Base-by-base conservation (phyloP, 768 basidiomycete species). In the Pulveroboletus sp. region DNA sequence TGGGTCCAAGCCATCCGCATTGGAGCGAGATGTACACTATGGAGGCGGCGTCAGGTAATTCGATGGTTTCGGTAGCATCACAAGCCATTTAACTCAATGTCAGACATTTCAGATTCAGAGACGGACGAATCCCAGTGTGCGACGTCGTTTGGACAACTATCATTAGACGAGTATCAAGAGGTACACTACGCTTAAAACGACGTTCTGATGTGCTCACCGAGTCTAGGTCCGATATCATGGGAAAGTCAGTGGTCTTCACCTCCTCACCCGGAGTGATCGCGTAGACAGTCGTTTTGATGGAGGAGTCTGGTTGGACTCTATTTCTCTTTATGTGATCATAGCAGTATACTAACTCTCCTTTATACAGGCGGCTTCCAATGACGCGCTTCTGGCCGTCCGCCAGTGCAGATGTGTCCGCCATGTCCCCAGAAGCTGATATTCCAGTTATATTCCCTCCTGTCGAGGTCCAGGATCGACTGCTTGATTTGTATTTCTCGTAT, bases 151-250 rank as follows among this genome's bases (percentile, higher is more conserved):
- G 85, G 87, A 13, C 79, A 83, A 55, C 63, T 89, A 18, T 89
- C 87, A 7, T 69, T 89, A 37, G 85, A 88, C 54, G 86, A 89
- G 62, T 81, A 86, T 60, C 81, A 78, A 59, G 86, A 89, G 71
- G 87, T 86, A 55, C 9, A 21, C 62, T 41, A 24, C 11, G 14
- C 31, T 18, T 43, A 11, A 17, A 50, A 39, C 18, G 40, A 38
- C 32, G 15, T 17, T 40, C 10, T 24, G 32, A 9, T 52, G 53
- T 53, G 39, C 54, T 63, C 47, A 66, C 24, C 6, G 4, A 44
- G 31, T n/a, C 15, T 62, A 94, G 83, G 79, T 94, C 39, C 84
- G 92, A 49, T 94, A 84, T 62, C 93, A 93, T 51, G 88, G 90
- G 13, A 77, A 82, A 67, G 73, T 80, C 3, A 85, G 85, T 57